These are phyloP conservation scores for Cryptococcus maquisensis DNA, from an alignment of 1,284 basidiomycete genomes.

Conservation along the genomic window DNA sequence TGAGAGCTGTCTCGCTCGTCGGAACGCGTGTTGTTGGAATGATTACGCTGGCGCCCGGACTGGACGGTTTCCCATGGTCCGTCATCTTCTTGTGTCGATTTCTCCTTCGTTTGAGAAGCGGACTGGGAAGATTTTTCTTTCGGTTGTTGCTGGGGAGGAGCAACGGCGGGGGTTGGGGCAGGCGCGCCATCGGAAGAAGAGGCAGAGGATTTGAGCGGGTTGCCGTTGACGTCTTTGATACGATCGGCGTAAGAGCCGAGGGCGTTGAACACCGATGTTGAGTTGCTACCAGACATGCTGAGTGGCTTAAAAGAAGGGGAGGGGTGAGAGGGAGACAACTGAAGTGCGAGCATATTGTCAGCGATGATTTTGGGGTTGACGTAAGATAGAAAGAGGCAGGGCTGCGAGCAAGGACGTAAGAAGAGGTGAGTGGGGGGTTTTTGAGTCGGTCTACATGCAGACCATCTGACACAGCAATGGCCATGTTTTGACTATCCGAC, in stretches of 20 bases:
- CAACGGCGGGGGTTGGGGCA: neutral
- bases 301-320: constrained; percentile 13
- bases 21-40: neutral
- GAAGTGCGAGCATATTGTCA: constrained; percentile 22
- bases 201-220: constrained; percentile 6
- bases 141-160: neutral
- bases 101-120: constrained; percentile 1
- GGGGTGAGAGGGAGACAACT: constrained; percentile 13
- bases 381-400: neutral
- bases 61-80: constrained; percentile 39
- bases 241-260: constrained; percentile 46
- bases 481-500: no score
- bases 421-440: no score
- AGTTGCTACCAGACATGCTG: constrained; percentile 17
- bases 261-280: constrained; percentile 40
- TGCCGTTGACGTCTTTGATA: constrained; percentile 32
- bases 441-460: no score
- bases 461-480: no score
- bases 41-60: constrained; percentile 11
- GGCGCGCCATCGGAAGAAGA: constrained; percentile 5
- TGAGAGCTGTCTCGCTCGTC: constrained; percentile 4
- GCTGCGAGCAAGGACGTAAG: no score
- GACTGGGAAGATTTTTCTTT: constrained; percentile 1
- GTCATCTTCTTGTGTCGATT: constrained; percentile 19
- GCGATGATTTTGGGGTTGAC: neutral